Percentiles rank a stretch among this genome's conserved stretches.
phyloP scores from a whole-genome alignment of 768 basidiomycete genomes.

The Boletus rubroflammeus region DNA sequence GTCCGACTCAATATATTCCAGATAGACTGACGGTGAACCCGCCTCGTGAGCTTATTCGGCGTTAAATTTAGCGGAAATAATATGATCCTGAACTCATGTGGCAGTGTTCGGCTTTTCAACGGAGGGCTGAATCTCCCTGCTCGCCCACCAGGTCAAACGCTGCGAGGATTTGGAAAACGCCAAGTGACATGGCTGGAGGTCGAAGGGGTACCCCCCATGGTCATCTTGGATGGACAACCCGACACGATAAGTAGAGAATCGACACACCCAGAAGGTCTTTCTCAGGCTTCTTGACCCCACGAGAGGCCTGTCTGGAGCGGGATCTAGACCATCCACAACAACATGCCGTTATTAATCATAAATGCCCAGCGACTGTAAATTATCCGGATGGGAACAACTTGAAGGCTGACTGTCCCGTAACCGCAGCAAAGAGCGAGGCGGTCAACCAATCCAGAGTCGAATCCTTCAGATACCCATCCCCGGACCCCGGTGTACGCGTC shows the following conservation, averaged over 20 bases:
- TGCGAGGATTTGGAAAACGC: background rate
- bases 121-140: conserved; percentile 7
- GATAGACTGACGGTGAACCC: too few species aligned
- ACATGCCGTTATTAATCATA: background rate
- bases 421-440: background rate
- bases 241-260: conserved; percentile 1
- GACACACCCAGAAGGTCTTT: conserved; percentile 2
- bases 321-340: background rate
- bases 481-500: background rate
- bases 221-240: background rate
- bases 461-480: background rate
- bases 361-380: background rate
- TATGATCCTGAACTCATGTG: too few species aligned
- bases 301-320: background rate
- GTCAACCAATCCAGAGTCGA: background rate
- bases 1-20: too few species aligned
- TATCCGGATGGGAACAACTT: background rate
- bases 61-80: too few species aligned
- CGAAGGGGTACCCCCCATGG: background rate
- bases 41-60: too few species aligned
- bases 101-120: too few species aligned
- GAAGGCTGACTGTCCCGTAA: too few species aligned
- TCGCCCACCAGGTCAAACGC: too few species aligned
- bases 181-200: background rate
- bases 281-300: background rate